A percentile compares a stretch with the other conserved stretches of the same genome.
Evolutionary conservation across 108 stramenopile genomes (phyloP).

Genomic region (Skeletonema menzelii): DNA sequence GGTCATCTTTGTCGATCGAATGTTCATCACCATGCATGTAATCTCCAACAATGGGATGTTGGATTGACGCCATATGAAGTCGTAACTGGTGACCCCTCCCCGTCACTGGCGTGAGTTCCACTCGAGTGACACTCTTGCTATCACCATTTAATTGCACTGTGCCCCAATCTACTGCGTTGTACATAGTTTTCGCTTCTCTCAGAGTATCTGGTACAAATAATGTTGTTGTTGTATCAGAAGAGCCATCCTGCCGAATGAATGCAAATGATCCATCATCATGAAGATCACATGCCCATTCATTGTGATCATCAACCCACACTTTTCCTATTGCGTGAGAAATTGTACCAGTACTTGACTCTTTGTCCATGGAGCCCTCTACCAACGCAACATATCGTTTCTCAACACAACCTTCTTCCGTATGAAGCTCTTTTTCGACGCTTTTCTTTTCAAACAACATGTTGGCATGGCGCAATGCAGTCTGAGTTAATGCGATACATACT

Average conservation of each 20-base stretch:
- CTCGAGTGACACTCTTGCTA: slow-evolving; percentile 19
- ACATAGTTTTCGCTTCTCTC: slow-evolving; percentile 50
- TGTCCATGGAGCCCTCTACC: slow-evolving; percentile 45
- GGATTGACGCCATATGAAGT: slow-evolving; percentile 60
- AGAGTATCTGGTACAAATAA: slow-evolving; percentile 41
- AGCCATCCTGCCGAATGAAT: slow-evolving; percentile 21
- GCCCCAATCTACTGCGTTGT: slow-evolving; percentile 17
- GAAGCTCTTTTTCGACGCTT: not conserved
- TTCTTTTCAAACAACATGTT: slow-evolving; percentile 55
- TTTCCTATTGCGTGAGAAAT: slow-evolving; percentile 54
- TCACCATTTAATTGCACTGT: slow-evolving; percentile 1
- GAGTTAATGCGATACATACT: slow-evolving; percentile 55
- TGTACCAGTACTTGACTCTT: slow-evolving; percentile 12
- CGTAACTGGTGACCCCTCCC: slow-evolving; percentile 78
- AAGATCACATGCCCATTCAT: slow-evolving; percentile 49
- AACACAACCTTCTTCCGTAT: slow-evolving; percentile 12
- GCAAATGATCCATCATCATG: slow-evolving; percentile 18
- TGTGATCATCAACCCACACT: slow-evolving; percentile 40
- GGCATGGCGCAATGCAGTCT: slow-evolving; percentile 41
- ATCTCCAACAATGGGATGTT: slow-evolving; percentile 68
- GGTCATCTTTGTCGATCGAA: not conserved
- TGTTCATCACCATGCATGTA: slow-evolving; percentile 15
- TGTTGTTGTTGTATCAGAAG: not conserved
- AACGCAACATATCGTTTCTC: slow-evolving; percentile 64
- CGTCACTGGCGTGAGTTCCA: slow-evolving; percentile 56